These are phyloP conservation scores for Ceratocystis papillata DNA, from an alignment of 2,329 filamentous ascomycete species.

Conservation along the genomic window DNA sequence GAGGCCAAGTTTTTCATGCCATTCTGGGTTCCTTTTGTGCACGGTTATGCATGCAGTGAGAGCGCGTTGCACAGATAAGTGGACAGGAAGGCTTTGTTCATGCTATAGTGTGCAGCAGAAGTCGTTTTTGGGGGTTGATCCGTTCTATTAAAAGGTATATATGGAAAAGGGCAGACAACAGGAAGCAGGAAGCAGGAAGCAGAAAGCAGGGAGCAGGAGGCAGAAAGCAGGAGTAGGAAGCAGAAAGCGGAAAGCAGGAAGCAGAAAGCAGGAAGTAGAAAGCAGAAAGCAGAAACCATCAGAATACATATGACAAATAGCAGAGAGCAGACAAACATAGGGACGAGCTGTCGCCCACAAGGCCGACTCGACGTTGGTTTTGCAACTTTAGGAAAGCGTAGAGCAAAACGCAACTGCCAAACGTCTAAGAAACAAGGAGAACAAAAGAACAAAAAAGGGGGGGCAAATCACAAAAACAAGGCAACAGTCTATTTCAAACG, in stretches of 20 bases:
- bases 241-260: too few species aligned
- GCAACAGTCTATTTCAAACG: not conserved
- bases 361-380: too few species aligned
- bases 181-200: not conserved
- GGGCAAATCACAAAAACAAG: too few species aligned
- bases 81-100: not conserved
- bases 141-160: not conserved
- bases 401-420: not conserved
- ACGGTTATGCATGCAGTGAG: constrained; percentile 1
- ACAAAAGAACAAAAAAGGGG: constrained; percentile 4
- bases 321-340: too few species aligned
- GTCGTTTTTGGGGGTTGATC: too few species aligned
- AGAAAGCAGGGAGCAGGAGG: not conserved
- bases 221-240: not conserved
- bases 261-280: too few species aligned
- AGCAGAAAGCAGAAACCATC: too few species aligned
- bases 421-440: not conserved
- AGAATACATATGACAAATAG: too few species aligned
- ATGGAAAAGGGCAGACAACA: not conserved
- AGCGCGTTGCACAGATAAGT: not conserved
- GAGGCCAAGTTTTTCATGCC: not conserved
- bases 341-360: too few species aligned
- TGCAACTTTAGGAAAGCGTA: not conserved
- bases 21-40: not conserved
- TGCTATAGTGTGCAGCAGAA: not conserved